phyloP scores from a whole-genome alignment of 225 moss, liverwort and hornwort species.

The Marchantia paleacea region DNA sequence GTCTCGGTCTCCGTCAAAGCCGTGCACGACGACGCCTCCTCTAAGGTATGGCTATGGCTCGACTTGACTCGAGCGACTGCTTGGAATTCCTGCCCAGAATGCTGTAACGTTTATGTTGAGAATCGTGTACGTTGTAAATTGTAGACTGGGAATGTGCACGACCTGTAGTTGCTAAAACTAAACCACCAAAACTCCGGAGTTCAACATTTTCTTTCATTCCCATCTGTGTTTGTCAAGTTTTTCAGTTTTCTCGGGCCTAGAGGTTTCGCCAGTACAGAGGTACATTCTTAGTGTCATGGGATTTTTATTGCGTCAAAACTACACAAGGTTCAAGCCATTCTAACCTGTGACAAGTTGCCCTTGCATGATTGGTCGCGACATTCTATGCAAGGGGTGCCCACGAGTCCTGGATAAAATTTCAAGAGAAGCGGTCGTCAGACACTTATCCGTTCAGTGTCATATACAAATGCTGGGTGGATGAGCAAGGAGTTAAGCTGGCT shows the following conservation, averaged over 20 bases:
- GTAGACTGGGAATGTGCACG: not conserved
- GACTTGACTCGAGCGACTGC: not conserved
- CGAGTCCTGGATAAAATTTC: not conserved
- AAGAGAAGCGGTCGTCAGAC: not conserved
- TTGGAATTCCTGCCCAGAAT: not conserved
- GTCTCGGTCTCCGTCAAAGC: not conserved
- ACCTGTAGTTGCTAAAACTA: not conserved
- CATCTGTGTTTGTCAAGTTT: not conserved
- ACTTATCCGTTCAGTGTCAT: too few relatives aligned
- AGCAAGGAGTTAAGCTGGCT: not conserved
- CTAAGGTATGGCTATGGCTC: conserved; percentile 5
- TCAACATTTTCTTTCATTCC: not conserved
- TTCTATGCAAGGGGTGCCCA: too few relatives aligned
- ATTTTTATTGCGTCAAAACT: too few relatives aligned
- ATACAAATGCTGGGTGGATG: not conserved
- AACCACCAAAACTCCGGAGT: too few relatives aligned
- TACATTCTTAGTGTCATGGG: too few relatives aligned
- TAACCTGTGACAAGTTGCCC: too few relatives aligned
- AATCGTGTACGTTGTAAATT: not conserved
- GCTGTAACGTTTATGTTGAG: too few relatives aligned
- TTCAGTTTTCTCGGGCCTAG: too few relatives aligned
- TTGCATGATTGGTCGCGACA: too few relatives aligned
- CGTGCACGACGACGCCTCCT: not conserved
- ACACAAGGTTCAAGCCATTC: too few relatives aligned
- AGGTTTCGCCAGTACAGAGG: too few relatives aligned